Evolutionary conservation across 2,329 filamentous ascomycete genomes (phyloP), one percentile per base, ranked within the genome.

Genomic region (Pestalotiopsis sp.): DNA sequence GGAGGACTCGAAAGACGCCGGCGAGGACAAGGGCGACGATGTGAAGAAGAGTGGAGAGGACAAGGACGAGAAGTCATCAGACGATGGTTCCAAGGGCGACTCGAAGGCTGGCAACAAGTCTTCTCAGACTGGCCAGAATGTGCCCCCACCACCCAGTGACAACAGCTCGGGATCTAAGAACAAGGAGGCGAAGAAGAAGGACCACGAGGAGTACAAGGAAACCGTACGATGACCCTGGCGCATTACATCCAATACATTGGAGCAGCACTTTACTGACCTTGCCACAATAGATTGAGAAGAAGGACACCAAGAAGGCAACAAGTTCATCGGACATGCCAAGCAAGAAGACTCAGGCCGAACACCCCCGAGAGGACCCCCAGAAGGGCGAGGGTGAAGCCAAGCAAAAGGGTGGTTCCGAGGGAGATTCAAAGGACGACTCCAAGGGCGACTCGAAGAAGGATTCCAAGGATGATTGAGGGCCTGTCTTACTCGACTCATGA

Each of bases 311-410:
- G 56, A 68, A 52, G 2, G 73, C 73, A 6, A 68, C 68, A 2
- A 71, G 69, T 68, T 72, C 71, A 1, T 72, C 71, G 58, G 69
- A 72, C 5, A 14, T 71, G 23, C 74, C 76, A 0, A 72, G 70
- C 69, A 77, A 77, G 72, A 72, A 72, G 70, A 68, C 66, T 2
- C 62, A 61, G 1, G 63, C 49, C n/a, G 73, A 77, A 66, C 66
- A 75, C 65, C 72, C 75, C 36, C 68, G 70, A 31, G 74, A 77
- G 63, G 75, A 77, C 41, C 70, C 77, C 11, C 59, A 73, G 68
- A 73, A 73, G 71, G 75, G 74, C 61, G 68, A 75, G 60, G 70
- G 68, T 25, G 71, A 73, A 52, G 71, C 60, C 11, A 70, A 64
- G 9, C 36, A 71, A 64, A 73, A 74, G 69, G 71, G 72, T 3